Conservation (phyloP, 805 yeast species). For the Candida chilensis region DNA sequence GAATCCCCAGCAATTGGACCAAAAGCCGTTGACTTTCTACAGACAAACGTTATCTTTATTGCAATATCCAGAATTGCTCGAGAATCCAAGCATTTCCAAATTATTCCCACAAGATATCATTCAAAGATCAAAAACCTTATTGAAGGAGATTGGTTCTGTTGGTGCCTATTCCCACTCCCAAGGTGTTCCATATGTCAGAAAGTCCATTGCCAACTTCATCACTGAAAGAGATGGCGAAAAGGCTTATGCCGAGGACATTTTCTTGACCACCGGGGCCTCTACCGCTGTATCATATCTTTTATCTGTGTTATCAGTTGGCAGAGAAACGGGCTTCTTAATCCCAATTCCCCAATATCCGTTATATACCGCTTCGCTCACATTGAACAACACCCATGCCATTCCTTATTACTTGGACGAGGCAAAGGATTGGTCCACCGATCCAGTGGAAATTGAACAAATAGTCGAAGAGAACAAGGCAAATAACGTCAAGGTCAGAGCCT, state of each 20-base stretch:
- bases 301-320: constrained; percentile 59
- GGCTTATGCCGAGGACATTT: constrained; percentile 65
- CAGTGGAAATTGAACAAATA: constrained; percentile 49
- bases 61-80: constrained; percentile 72
- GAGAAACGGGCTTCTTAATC: constrained; percentile 68
- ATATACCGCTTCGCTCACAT: constrained; percentile 88
- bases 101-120: constrained; percentile 61
- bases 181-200: constrained; percentile 67
- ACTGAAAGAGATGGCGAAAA: constrained; percentile 66
- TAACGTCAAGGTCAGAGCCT: constrained; percentile 60
- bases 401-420: constrained; percentile 83
- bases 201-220: constrained; percentile 78
- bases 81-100: constrained; percentile 14
- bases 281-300: constrained; percentile 81
- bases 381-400: constrained; percentile 73
- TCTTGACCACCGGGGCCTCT: constrained; percentile 90
- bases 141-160: constrained; percentile 64
- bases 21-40: constrained; percentile 90
- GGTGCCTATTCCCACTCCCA: constrained; percentile 96
- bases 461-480: constrained; percentile 36
- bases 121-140: constrained; percentile 54
- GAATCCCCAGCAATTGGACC: constrained; percentile 95
- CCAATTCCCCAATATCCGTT: constrained; percentile 98
- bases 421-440: constrained; percentile 76
- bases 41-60: constrained; percentile 81